Base-by-base conservation (phyloP, 1,284 basidiomycete species). In the Ceratobasidium sp. region DNA sequence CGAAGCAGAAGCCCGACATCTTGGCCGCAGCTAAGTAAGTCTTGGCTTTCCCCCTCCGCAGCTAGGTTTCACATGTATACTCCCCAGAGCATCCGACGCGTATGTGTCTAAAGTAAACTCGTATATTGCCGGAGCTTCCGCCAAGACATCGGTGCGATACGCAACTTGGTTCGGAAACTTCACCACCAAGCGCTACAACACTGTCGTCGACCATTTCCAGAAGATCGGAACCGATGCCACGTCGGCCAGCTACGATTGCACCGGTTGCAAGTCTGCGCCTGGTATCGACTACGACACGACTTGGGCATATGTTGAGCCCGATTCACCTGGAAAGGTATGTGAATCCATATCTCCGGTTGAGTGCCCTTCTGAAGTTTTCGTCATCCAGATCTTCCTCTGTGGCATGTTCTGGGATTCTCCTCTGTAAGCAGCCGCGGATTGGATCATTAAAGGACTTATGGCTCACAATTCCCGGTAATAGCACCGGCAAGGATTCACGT, bases 251-350 rank as follows among this genome's bases (percentile, higher is more conserved):
- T 78, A 69, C 40, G 77, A 78, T 34, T 78, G 77, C 57, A 46
- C 40, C 11, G 3, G 7, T 4, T 76, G 77, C 51, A 43, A 6
- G 40, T 6, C 52, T 3, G 43, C 56, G 37, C 2, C 0, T 1
- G 66, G 62, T 22, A 15, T 52, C 40, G 40, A 9, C 8, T 9
- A 43, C 11, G 3, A 43, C 40, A 9, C 40, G 40, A 43, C 40
- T 4, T 76, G 34, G 65, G 77, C 77, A 8, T 78, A 76, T 37
- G 77, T 78, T 15, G 62, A 62, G 37, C 66, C 77, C 0, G 22
- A 64, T 49, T 13, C 37, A 11, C 69, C 61, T 25, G 74, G 74
- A 15, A 44, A 3, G 9, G 67, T 78, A 9, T 17, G 19, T 62
- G 1, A 56, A 78, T 34, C 59, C 76, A 5, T 76, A 75, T 43